phyloP scores from a whole-genome alignment of 192 early-diverging fungal genomes.

The Backusella mclennaniae region DNA sequence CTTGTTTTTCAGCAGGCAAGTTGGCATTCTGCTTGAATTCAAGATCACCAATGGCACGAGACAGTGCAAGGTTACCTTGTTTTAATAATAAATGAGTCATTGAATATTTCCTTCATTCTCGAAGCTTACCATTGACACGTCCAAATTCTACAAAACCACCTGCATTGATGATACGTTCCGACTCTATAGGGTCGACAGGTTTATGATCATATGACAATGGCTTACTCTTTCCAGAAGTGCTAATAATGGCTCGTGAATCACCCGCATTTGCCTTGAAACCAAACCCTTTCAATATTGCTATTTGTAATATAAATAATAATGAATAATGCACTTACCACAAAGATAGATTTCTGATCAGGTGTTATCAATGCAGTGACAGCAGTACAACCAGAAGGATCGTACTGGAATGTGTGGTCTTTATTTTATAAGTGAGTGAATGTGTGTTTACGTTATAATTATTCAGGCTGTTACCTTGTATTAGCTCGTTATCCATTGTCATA shows the following conservation, averaged over 20 bases:
- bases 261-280: conserved; percentile 77
- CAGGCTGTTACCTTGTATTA: conserved; percentile 65
- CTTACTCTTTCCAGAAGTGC: conserved; percentile 68
- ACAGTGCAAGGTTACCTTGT: conserved; percentile 92
- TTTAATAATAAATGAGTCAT: background rate
- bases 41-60: conserved; percentile 97
- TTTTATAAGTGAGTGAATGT: conserved; percentile 43
- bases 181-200: conserved; percentile 85
- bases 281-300: too few species aligned
- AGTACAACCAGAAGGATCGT: conserved; percentile 95
- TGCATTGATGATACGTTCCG: conserved; percentile 79
- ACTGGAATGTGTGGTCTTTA: conserved; percentile 69
- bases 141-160: conserved; percentile 99
- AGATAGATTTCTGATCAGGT: conserved; percentile 70
- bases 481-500: conserved; percentile 72
- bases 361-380: conserved; percentile 85
- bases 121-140: conserved; percentile 85
- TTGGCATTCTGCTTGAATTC: conserved; percentile 93
- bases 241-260: conserved; percentile 92
- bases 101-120: too few species aligned
- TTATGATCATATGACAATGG: conserved; percentile 95
- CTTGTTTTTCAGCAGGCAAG: conserved; percentile 83
- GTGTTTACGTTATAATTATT: conserved; percentile 38
- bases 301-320: too few species aligned
- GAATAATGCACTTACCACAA: conserved; percentile 53